phyloP scores from a whole-genome alignment of 2,329 filamentous ascomycete species.

The Calonectria pteridis region DNA sequence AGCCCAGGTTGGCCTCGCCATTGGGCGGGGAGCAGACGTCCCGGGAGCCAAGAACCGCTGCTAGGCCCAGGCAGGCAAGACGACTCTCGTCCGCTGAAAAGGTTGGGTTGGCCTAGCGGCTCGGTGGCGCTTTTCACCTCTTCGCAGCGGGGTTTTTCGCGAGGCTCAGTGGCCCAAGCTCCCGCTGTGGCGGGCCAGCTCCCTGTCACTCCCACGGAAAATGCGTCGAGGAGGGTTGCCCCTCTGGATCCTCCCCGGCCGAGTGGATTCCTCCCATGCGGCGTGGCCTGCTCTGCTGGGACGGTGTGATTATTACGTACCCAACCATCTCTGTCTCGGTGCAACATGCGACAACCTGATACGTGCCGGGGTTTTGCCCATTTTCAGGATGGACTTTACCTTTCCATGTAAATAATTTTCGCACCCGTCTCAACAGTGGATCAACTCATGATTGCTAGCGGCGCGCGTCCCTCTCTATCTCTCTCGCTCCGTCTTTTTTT shows the following conservation, averaged over 20 bases:
- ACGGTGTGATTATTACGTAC: conserved; percentile 17
- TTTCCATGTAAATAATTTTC: background rate
- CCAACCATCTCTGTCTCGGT: background rate
- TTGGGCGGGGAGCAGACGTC: conserved; percentile 23
- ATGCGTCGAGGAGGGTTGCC: background rate
- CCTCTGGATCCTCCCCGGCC: background rate
- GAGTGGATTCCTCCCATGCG: background rate
- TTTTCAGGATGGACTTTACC: background rate
- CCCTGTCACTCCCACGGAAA: conserved; percentile 5
- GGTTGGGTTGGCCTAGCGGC: background rate
- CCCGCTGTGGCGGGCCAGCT: background rate
- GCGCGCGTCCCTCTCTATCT: background rate
- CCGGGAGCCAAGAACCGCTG: conserved; percentile 35
- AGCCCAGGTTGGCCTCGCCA: conserved; percentile 15
- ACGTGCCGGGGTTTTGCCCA: background rate
- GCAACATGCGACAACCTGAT: background rate
- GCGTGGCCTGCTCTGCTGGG: background rate
- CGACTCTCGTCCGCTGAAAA: background rate
- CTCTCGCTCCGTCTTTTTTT: background rate
- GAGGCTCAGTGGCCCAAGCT: background rate
- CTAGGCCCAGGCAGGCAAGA: conserved; percentile 25
- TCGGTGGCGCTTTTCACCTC: background rate
- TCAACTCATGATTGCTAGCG: background rate
- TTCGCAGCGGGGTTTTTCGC: background rate
- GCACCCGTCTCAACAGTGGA: background rate